Conservation (phyloP, 1,139 yeast species). For the Pichia sp. region DNA sequence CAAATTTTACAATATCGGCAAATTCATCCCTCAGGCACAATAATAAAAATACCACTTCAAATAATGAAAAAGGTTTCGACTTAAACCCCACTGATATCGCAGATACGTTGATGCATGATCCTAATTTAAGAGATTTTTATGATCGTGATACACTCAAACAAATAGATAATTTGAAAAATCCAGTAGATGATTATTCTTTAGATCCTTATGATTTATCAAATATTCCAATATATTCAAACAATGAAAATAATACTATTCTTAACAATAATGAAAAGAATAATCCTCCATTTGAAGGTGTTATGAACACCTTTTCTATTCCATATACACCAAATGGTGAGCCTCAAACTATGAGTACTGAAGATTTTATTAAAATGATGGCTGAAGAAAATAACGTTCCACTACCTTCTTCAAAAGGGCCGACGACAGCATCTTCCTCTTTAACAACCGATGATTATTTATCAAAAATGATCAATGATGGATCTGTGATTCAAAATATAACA, state of each 20-base stretch:
- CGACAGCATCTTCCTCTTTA: not conserved
- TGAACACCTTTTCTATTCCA: not conserved
- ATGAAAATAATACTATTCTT: not conserved
- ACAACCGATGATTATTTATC: constrained; percentile 7
- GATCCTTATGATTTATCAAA: constrained; percentile 23
- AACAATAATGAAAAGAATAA: too few relatives aligned
- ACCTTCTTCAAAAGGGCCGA: not conserved
- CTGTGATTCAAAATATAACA: too few relatives aligned
- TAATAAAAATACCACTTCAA: not conserved
- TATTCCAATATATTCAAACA: constrained; percentile 11
- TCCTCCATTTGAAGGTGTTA: too few relatives aligned
- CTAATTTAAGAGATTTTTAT: constrained; percentile 27
- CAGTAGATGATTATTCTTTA: not conserved
- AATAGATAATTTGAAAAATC: constrained; percentile 1
- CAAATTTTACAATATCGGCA: constrained; percentile 1
- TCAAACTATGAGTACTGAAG: constrained; percentile 22
- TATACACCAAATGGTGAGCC: constrained; percentile 10
- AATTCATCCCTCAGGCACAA: too few relatives aligned
- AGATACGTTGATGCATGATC: constrained; percentile 25
- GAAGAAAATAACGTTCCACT: not conserved
- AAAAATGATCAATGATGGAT: not conserved
- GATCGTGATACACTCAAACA: constrained; percentile 8
- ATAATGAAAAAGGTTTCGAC: not conserved
- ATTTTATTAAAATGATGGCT: constrained; percentile 17
- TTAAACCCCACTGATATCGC: constrained; percentile 12